Base-by-base conservation (phyloP, 371 early-diverging fungal species). In the Mucor velutinosus region DNA sequence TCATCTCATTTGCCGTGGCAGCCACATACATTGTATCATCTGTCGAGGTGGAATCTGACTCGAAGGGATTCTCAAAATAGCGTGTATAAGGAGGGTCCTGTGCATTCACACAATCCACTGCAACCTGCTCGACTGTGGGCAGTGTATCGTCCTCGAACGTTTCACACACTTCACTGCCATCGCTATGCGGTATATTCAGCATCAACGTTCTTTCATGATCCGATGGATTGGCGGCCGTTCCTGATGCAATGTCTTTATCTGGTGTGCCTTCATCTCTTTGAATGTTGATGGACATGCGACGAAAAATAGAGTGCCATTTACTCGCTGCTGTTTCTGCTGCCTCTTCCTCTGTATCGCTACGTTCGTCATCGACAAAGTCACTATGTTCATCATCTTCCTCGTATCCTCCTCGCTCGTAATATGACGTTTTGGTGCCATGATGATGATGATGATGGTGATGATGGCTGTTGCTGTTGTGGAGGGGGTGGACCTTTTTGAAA, bases 1-100 rank as follows among this genome's bases (percentile, higher is more conserved):
- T 58, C 32, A 56, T 65, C 7, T 58, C 21, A 32, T 39, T n/a
- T 35, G 19, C 10, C 17, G 53, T 27, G 5, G 35, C 35, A 15
- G 33, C 19, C 21, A 49, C 35, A 32, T 45, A 57, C 12, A 58
- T 29, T n/a, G 59, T 67, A 57, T 61, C 53, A 21, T 62, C 51
- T 23, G 62, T 62, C 25, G 62, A 62, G 33, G 62, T 51, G 19
- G 53, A 49, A 23, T 80, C 76, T 3, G 74, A 70, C 23, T 72
- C 78, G 61, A 80, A 79, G 5, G 83, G 79, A 49, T 77, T 77
- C 53, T 80, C 80, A 58, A 82, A 80, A 67, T 78, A 83, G 30
- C 69, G 76, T n/a, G 67, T 58, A 32, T 69, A 71, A 23, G 66
- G 64, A n/a, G 37, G 29, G 10, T 60, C 45, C 8, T 72, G 60